Evolutionary conservation across 2,329 filamentous ascomycete genomes (phyloP).

Genomic region (Calcarisporium arbuscula): DNA sequence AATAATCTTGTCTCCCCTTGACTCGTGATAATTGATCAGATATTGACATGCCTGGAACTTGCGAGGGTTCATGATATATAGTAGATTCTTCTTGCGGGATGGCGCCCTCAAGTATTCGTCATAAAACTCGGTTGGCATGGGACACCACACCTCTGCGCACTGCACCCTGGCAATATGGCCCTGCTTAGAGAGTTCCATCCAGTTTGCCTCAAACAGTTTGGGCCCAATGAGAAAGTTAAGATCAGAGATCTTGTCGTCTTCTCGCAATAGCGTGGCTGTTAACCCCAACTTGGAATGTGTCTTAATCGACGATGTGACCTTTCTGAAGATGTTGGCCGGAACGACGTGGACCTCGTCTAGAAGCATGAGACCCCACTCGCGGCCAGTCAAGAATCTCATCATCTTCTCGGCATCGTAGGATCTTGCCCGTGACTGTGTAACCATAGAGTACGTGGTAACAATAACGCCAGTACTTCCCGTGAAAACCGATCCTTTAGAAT

Average conservation of each 20-base stretch:
- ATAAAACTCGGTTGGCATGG: conserved; percentile 98
- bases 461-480: conserved; percentile 90
- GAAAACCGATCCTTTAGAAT: conserved; percentile 75
- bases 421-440: conserved; percentile 81
- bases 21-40: conserved; percentile 96
- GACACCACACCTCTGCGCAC: conserved; percentile 98
- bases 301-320: conserved; percentile 87
- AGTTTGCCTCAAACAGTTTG: conserved; percentile 97
- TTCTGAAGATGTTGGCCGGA: conserved; percentile 91
- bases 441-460: conserved; percentile 97
- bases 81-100: conserved; percentile 38
- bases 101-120: conserved; percentile 79
- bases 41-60: conserved; percentile 98
- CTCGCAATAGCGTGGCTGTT: conserved; percentile 86
- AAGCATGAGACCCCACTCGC: conserved; percentile 97
- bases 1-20: conserved; percentile 92
- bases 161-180: conserved; percentile 96
- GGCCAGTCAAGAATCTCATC: conserved; percentile 84
- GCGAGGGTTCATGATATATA: conserved; percentile 95
- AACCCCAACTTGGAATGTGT: conserved; percentile 92
- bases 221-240: conserved; percentile 96
- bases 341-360: conserved; percentile 98
- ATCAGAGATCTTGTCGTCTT: conserved; percentile 98
- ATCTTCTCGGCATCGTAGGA: conserved; percentile 94
- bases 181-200: conserved; percentile 97